phyloP scores from a whole-genome alignment of 495 filamentous ascomycete species.

The Hypoxylon crocopeplum region DNA sequence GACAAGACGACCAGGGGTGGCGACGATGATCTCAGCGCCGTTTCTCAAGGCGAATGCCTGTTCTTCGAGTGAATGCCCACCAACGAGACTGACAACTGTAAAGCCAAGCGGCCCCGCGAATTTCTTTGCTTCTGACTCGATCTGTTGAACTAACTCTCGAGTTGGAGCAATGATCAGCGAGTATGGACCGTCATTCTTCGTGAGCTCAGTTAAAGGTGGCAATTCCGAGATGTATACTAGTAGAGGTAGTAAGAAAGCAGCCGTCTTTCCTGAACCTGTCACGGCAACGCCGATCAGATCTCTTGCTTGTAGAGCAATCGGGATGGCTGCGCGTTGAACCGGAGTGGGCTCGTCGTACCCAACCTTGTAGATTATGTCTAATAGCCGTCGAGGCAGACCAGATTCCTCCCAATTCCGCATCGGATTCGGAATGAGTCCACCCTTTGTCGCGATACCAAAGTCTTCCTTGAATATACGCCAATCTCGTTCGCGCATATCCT shows the following conservation, averaged over 20 bases:
- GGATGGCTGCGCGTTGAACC: slow-evolving; percentile 93
- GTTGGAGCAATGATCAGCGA: slow-evolving; percentile 96
- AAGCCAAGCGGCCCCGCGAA: slow-evolving; percentile 92
- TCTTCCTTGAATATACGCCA: slow-evolving; percentile 99
- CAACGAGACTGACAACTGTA: slow-evolving; percentile 95
- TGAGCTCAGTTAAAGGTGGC: slow-evolving; percentile 81
- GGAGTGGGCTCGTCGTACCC: slow-evolving; percentile 94
- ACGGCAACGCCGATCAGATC: slow-evolving; percentile 98
- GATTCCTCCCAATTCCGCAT: slow-evolving; percentile 97
- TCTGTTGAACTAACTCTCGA: slow-evolving; percentile 98
- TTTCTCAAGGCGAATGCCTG: slow-evolving; percentile 93
- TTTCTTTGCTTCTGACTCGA: slow-evolving; percentile 92
- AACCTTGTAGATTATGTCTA: slow-evolving; percentile 83
- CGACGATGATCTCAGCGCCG: slow-evolving; percentile 98
- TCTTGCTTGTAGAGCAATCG: slow-evolving; percentile 89
- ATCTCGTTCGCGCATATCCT: slow-evolving; percentile 96
- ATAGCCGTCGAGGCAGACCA: slow-evolving; percentile 74
- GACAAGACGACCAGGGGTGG: slow-evolving; percentile 94
- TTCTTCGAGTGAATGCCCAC: slow-evolving; percentile 94
- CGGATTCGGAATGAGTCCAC: slow-evolving; percentile 88
- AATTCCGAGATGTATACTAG: slow-evolving; percentile 97
- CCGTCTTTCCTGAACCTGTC: slow-evolving; percentile 98
- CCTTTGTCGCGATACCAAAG: slow-evolving; percentile 94
- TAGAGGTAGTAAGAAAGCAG: slow-evolving; percentile 90
- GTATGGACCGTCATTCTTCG: slow-evolving; percentile 96